Evolutionary conservation across 495 filamentous ascomycete species (phyloP), one percentile per base, ranked within the genome.

Genomic region (Xylaria grammica): DNA sequence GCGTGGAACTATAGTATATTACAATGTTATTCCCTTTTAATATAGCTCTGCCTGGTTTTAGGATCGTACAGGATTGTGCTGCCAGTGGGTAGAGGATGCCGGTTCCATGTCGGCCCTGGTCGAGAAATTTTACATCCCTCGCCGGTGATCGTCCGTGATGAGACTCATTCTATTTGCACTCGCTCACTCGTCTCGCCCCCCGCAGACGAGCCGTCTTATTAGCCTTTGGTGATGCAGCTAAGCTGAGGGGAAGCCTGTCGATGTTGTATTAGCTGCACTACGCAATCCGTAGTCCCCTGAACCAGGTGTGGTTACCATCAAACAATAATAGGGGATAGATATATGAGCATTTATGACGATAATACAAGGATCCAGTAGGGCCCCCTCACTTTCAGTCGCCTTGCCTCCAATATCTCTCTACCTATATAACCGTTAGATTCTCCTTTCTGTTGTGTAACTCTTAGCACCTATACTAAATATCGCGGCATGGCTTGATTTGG

Each of bases 231-330:
- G 36, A 53, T 63, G 59, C 59, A 51, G 48, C 45, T 44, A 27
- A 9, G 20, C 46, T 62, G 60, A 63, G 60, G 60, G 60, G 60
- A 55, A 63, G 60, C 50, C 38, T 54, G 60, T 48, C 38, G 26
- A 46, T 9, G 60, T 63, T 32, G 60, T 34, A 46, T 62, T 24
- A 32, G 22, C 27, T 22, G 32, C 58, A 32, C 44, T 30, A 54
- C 30, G 19, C 40, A 48, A 48, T 22, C 42, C 45, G 38, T 26
- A 30, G 6, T 15, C 27, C 56, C 56, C 59, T 51, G n/a, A 26
- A 44, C 45, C 20, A 27, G 26, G 26, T 7, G 48, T 52, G 46
- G 22, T 10, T 45, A 24, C 32, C 46, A 15, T 15, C 40, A 27
- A 32, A 27, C 27, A 26, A 36, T 60, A 19, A 26, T 11, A 20